Percentiles rank a stretch among this genome's conserved stretches.
These are phyloP conservation scores for Neofusicoccum parvum DNA, from an alignment of 2,329 filamentous ascomycete species.

Conservation along the genomic window DNA sequence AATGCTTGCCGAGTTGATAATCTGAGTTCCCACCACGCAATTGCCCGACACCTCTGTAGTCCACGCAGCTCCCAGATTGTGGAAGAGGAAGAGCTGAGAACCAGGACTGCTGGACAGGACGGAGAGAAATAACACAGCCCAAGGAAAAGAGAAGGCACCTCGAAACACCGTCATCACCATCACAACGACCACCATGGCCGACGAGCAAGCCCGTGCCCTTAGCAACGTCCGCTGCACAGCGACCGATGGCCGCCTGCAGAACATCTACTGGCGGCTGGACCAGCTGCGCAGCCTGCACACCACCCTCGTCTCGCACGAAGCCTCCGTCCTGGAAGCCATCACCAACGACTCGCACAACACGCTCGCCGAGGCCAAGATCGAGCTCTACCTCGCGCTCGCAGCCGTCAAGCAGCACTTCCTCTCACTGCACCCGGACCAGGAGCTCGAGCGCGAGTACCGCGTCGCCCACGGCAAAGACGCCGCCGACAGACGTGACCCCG, in stretches of 20 bases:
- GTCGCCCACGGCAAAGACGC: slow-evolving; percentile 46
- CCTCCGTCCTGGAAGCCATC: slow-evolving; percentile 44
- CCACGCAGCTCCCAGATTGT: background rate
- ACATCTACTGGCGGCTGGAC: slow-evolving; percentile 49
- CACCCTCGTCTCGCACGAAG: slow-evolving; percentile 37
- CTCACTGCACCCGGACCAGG: slow-evolving; percentile 42
- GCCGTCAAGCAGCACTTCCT: slow-evolving; percentile 44
- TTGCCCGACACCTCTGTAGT: background rate
- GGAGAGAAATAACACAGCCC: background rate
- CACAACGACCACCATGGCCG: slow-evolving; percentile 17
- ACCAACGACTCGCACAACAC: slow-evolving; percentile 41
- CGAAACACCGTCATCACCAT: background rate
- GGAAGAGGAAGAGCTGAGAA: background rate
- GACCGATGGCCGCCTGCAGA: slow-evolving; percentile 49
- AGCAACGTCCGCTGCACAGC: slow-evolving; percentile 43
- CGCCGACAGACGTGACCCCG: slow-evolving; percentile 33
- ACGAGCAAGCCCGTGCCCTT: slow-evolving; percentile 32
- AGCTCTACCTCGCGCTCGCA: slow-evolving; percentile 46
- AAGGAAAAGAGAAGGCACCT: background rate
- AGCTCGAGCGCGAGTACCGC: slow-evolving; percentile 46
- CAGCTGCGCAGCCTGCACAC: slow-evolving; percentile 50
- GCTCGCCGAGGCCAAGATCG: slow-evolving; percentile 42
- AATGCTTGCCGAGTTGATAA: background rate
- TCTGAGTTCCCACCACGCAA: background rate
- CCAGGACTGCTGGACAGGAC: background rate